phyloP scores from a whole-genome alignment of 2,329 filamentous ascomycete species.

The Exophiala lecanii-corni region DNA sequence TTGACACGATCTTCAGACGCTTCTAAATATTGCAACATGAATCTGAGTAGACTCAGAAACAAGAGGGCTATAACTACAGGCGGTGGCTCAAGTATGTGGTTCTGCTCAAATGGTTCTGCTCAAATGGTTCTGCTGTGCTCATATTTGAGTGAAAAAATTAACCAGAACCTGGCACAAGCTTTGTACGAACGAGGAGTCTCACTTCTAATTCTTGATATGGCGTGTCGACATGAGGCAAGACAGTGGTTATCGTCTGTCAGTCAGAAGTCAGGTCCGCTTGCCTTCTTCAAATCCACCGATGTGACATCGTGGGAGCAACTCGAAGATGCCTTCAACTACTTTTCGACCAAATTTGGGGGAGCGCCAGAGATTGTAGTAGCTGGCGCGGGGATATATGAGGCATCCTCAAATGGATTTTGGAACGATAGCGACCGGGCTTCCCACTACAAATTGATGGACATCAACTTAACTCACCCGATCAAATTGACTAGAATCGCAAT shows the following conservation, averaged over 20 bases:
- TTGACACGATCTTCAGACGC: too few species aligned
- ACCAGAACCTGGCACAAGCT: too few species aligned
- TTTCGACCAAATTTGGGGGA: background rate
- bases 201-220: background rate
- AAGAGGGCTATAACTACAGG: too few species aligned
- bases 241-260: background rate
- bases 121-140: too few species aligned
- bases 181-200: too few species aligned
- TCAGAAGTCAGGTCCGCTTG: background rate
- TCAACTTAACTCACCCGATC: slow-evolving; percentile 50
- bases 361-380: slow-evolving; percentile 6
- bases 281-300: background rate
- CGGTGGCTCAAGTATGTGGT: too few species aligned
- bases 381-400: slow-evolving; percentile 3
- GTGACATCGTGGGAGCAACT: slow-evolving; percentile 1
- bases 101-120: too few species aligned
- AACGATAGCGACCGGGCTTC: slow-evolving; percentile 32
- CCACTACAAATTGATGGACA: slow-evolving; percentile 43
- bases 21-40: too few species aligned
- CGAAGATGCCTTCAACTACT: background rate
- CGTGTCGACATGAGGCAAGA: background rate
- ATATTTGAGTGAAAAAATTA: too few species aligned
- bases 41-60: too few species aligned
- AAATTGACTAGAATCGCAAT: slow-evolving; percentile 47
- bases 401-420: slow-evolving; percentile 3